Conservation (phyloP, 1,284 basidiomycete species). For the Rhodotorula mucilaginosa region DNA sequence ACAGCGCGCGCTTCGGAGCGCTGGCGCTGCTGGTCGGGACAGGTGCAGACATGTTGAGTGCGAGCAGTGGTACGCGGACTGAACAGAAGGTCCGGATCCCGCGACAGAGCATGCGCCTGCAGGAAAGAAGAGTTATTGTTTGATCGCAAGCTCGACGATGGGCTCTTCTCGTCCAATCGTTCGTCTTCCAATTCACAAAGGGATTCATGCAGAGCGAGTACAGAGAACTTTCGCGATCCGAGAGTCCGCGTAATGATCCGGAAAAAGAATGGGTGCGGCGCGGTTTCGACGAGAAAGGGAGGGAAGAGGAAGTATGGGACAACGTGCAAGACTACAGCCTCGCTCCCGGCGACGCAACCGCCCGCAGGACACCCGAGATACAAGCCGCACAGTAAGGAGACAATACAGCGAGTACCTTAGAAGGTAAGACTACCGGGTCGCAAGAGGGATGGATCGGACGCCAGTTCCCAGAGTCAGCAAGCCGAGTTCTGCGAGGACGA, state of each 20-base stretch:
- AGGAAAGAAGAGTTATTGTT: background rate
- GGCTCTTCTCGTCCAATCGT: background rate
- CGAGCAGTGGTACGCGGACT: no score
- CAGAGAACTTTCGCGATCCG: no score
- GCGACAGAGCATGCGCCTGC: slow-evolving; percentile 8
- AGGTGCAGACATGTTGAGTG: background rate
- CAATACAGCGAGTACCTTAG: slow-evolving; percentile 5
- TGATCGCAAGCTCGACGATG: background rate
- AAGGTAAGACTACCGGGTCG: background rate
- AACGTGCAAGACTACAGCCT: background rate
- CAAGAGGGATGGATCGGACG: background rate
- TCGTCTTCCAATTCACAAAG: no score
- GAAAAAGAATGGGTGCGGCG: background rate
- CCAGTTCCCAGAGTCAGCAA: background rate
- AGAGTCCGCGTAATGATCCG: background rate
- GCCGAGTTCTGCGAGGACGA: background rate
- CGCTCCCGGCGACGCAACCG: background rate
- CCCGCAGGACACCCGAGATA: background rate
- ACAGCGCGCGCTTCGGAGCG: slow-evolving; percentile 13
- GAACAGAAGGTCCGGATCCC: background rate
- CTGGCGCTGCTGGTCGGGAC: background rate
- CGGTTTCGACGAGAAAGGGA: background rate
- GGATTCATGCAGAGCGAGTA: no score
- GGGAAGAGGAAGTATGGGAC: background rate
- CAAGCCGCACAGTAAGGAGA: background rate